Evolutionary conservation across 2,329 filamentous ascomycete species (phyloP), one percentile per base, ranked within the genome.

Genomic region (Epicoccum sorghinum): DNA sequence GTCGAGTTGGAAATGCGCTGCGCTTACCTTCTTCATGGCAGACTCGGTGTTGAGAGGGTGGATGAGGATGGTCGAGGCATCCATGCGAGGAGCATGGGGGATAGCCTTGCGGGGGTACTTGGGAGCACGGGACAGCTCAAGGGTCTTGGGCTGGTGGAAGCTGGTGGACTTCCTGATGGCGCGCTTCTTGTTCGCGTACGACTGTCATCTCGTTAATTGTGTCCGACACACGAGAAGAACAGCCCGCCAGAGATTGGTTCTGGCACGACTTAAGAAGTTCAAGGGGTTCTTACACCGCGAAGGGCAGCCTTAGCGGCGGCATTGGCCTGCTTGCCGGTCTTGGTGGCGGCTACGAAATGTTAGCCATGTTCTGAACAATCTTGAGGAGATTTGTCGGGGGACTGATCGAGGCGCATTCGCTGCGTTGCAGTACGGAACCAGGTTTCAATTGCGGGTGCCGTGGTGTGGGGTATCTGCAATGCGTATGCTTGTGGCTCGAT

Each of bases 21-120:
- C 27, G 30, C 18, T 52, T 49, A 62, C 60, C 60, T 97, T 97
- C 91, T 99, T 99, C 93, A 99, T 98, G 76, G 96, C 95, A 77
- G 89, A 95, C 89, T 99, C 95, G 59, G 95, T 99, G 89, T 99
- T 99, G 77, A 99, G 87, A 68, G 95, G 71, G 95, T 97, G 91
- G 77, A 98, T 85, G 80, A 99, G 89, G 79, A 98, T 86, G 88
- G 96, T 97, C 87, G 93, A 90, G 83, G 93, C 90, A 83, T 99
- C 95, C 75, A 99, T 90, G 73, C 92, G 90, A 71, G 93, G 89
- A 77, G 86, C 86, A 79, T 93, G 89, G 74, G 90, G 88, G 78
- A 99, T 87, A 69, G 91, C 93, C 86, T 95, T 96, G 84, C 93
- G 92, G 69, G 91, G 93, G 86, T 96, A 98, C 84, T 96, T 96